Evolutionary conservation across 2,329 filamentous ascomycete species (phyloP), one percentile per base, ranked within the genome.

Genomic region (Ophiostoma sp.): DNA sequence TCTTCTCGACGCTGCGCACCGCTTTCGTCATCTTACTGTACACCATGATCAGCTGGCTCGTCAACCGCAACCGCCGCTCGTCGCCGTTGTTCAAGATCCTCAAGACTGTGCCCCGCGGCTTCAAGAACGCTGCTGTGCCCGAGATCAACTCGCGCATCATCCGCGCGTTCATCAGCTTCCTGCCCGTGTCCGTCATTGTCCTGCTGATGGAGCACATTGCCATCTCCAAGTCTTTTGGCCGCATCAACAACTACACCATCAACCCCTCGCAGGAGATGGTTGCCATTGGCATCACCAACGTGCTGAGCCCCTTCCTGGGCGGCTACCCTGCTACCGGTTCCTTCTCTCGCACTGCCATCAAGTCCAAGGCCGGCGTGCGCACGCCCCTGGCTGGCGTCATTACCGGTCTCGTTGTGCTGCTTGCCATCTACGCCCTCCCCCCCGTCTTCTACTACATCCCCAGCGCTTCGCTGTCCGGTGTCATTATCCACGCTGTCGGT

Each of bases 201-300:
- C 85, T 98, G 70, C 84, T 99, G 39, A 96, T 98, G 72, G 95
- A 99, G 80, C 95, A 99, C 79, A 97, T 99, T 76, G 93, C 95
- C 70, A 98, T 99, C 73, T 93, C 94, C 39, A 99, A 99, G 79
- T 98, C 94, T 0, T 98, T 99, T 74, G 95, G 95, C n/a, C 87
- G 95, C 72, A 87, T 97, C 76, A 98, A 98, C 83, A 97, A 97
- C 81, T 99, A 99, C 80, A 90, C 89, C 54, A 98, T 99, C 78
- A 90, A 98, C 76, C 94, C 95, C 0, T 98, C 94, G 0, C 95
- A 99, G 79, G 95, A 99, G 79, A 86, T 99, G 80, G 92, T 99
- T 67, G 94, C 93, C 39, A 97, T 98, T 74, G 95, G 95, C 72
- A 87, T 98, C 36, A 91, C 90, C 66, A 99, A 99, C 78, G 83